Conservation (phyloP, 306 rosid genomes). For the Carpinus viminea region DNA sequence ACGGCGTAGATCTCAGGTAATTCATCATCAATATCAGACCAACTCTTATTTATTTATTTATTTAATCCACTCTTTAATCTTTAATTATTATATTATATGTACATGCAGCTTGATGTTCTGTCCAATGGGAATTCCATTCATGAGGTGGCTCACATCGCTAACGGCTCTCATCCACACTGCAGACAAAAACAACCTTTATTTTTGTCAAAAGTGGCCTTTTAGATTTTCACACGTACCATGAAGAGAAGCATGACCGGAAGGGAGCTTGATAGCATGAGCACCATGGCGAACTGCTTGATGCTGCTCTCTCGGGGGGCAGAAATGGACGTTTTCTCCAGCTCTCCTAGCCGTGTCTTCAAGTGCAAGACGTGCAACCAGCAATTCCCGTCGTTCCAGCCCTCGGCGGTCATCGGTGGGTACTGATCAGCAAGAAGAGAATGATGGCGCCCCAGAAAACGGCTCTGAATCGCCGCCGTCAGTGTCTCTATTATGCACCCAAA, state of each 20-base stretch:
- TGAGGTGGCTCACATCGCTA: slow-evolving; percentile 93
- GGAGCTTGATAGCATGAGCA: slow-evolving; percentile 51
- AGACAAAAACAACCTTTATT: neutral
- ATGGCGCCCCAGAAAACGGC: too few relatives aligned
- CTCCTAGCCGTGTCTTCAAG: slow-evolving; percentile 64
- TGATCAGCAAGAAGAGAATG: too few relatives aligned
- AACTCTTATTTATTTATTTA: neutral
- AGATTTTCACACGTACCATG: slow-evolving; percentile 34
- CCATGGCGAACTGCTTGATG: slow-evolving; percentile 92
- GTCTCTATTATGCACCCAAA: too few relatives aligned
- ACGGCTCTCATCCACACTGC: slow-evolving; percentile 75
- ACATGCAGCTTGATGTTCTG: slow-evolving; percentile 70
- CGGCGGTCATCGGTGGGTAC: slow-evolving; percentile 66
- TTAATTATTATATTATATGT: neutral
- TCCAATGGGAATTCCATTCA: slow-evolving; percentile 83
- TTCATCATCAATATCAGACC: slow-evolving; percentile 16
- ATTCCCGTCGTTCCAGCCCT: slow-evolving; percentile 88
- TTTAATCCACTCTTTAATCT: too few relatives aligned
- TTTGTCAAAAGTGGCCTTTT: neutral
- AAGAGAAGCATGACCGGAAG: slow-evolving; percentile 63
- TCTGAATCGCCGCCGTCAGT: too few relatives aligned
- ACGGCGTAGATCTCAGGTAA: slow-evolving; percentile 82
- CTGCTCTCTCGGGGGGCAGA: slow-evolving; percentile 60
- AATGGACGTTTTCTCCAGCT: slow-evolving; percentile 23
- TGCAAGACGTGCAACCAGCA: slow-evolving; percentile 91